phyloP scores from a whole-genome alignment of 306 rosid species.

The Astragalus glycyphyllos region DNA sequence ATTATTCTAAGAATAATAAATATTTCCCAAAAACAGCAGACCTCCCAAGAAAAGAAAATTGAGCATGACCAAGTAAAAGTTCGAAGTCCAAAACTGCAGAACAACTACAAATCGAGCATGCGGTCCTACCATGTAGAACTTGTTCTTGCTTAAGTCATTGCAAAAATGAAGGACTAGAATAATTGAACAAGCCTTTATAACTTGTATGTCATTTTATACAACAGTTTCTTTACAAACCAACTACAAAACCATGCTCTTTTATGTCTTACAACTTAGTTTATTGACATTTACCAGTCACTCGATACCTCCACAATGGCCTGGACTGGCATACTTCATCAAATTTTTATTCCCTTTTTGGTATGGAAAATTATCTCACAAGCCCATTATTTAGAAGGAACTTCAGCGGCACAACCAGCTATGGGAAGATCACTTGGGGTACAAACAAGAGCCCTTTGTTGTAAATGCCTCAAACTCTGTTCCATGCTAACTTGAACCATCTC shows the following conservation, averaged over 20 bases:
- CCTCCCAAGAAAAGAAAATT: not conserved
- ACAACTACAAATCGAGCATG: not conserved
- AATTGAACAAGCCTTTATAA: slow-evolving; percentile 40
- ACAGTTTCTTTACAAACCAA: slow-evolving; percentile 62
- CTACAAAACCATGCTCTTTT: slow-evolving; percentile 48
- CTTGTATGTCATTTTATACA: slow-evolving; percentile 48
- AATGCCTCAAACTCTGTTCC: slow-evolving; percentile 95
- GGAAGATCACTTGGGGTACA: slow-evolving; percentile 90
- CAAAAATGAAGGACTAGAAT: slow-evolving; percentile 6
- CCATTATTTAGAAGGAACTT: slow-evolving; percentile 80
- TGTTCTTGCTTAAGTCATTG: not conserved
- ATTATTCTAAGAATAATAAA: no score
- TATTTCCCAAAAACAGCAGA: not conserved
- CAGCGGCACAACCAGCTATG: slow-evolving; percentile 67
- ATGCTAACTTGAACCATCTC: slow-evolving; percentile 99
- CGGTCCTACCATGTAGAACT: not conserved
- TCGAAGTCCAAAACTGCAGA: not conserved
- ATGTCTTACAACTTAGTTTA: slow-evolving; percentile 53
- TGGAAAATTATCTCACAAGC: slow-evolving; percentile 54
- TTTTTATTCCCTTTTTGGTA: slow-evolving; percentile 43
- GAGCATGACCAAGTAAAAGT: not conserved
- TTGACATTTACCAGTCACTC: slow-evolving; percentile 92
- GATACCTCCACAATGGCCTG: slow-evolving; percentile 78
- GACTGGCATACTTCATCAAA: slow-evolving; percentile 75
- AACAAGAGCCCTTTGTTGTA: slow-evolving; percentile 91